Conservation (phyloP, 495 filamentous ascomycete species). For the Penicillium steckii region DNA sequence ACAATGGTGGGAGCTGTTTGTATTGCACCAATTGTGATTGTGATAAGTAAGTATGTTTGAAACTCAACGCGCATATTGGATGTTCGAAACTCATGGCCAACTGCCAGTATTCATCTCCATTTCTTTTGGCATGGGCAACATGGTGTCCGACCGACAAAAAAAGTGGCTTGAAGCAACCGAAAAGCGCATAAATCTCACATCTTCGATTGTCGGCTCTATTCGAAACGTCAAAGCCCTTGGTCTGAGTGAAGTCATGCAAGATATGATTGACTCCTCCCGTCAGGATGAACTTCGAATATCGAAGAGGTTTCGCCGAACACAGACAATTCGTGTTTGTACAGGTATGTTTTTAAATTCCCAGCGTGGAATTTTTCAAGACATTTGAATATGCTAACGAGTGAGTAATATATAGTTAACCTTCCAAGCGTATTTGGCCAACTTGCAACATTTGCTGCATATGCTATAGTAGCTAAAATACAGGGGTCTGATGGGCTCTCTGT, state of each 20-base stretch:
- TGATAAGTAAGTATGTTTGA: slow-evolving; percentile 33
- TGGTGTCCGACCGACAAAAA: slow-evolving; percentile 42
- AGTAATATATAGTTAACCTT: slow-evolving; percentile 13
- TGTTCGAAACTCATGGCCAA: neutral
- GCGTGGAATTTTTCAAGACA: too few relatives aligned
- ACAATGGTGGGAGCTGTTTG: slow-evolving; percentile 46
- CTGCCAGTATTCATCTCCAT: slow-evolving; percentile 1
- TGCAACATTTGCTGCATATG: slow-evolving; percentile 20
- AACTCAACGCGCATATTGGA: neutral
- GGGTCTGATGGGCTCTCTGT: slow-evolving; percentile 16
- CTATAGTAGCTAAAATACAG: slow-evolving; percentile 14
- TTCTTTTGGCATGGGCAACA: slow-evolving; percentile 40
- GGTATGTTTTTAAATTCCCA: neutral
- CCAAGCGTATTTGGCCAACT: slow-evolving; percentile 15
- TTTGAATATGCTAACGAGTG: neutral
- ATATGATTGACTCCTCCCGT: slow-evolving; percentile 9
- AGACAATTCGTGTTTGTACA: slow-evolving; percentile 13
- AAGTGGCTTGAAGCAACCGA: slow-evolving; percentile 54
- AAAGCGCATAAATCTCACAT: slow-evolving; percentile 48
- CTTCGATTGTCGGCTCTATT: slow-evolving; percentile 16
- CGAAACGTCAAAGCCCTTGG: slow-evolving; percentile 20
- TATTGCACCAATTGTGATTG: slow-evolving; percentile 49
- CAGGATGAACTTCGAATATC: slow-evolving; percentile 14
- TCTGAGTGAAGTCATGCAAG: slow-evolving; percentile 13
- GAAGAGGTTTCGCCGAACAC: slow-evolving; percentile 11